Conservation (phyloP, 2,329 filamentous ascomycete species). For the Trichoderma arundinaceum region DNA sequence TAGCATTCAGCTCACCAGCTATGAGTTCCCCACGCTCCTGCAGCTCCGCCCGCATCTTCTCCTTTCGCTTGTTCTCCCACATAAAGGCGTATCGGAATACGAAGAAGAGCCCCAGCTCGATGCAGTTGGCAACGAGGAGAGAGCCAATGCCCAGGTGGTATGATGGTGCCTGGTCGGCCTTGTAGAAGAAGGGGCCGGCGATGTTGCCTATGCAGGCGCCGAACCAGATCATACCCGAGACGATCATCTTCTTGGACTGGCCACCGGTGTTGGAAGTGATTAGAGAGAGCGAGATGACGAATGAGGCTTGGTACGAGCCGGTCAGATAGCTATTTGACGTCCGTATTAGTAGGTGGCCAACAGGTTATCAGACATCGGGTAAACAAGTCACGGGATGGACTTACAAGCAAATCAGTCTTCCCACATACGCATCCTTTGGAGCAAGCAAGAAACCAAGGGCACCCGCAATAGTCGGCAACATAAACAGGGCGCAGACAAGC, state of each 20-base stretch:
- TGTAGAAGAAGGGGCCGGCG: conserved; percentile 67
- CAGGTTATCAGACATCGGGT: neutral
- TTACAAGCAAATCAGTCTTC: conserved; percentile 61
- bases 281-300: conserved; percentile 50
- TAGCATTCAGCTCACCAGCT: conserved; percentile 44
- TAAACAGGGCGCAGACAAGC: conserved; percentile 60
- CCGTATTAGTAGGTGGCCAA: neutral
- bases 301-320: conserved; percentile 49
- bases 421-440: conserved; percentile 54
- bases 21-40: conserved; percentile 37
- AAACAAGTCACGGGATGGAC: conserved; percentile 29
- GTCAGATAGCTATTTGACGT: conserved; percentile 40
- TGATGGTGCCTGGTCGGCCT: conserved; percentile 54
- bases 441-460: conserved; percentile 64
- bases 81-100: conserved; percentile 47
- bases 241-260: conserved; percentile 68
- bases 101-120: conserved; percentile 48
- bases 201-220: conserved; percentile 67
- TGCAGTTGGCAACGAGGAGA: conserved; percentile 49
- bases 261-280: conserved; percentile 58
- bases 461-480: conserved; percentile 64
- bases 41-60: conserved; percentile 43
- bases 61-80: conserved; percentile 49
- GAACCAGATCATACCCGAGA: conserved; percentile 65
- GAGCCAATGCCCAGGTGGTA: conserved; percentile 51